Percentiles rank a stretch among this genome's conserved stretches.
Conservation (phyloP, 1,139 yeast species). For the Candida pseudoviswanathii region DNA sequence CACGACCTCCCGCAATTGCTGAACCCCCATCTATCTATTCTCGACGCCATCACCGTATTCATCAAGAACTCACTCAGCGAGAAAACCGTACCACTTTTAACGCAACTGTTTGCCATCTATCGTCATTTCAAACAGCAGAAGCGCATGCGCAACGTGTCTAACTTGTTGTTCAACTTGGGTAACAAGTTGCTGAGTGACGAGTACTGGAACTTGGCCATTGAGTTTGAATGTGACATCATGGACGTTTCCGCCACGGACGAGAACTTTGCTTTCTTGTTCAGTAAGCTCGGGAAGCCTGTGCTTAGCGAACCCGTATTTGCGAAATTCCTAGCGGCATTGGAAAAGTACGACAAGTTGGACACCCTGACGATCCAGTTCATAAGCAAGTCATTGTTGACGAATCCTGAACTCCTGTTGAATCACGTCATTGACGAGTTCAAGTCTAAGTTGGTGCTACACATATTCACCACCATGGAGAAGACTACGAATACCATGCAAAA, state of each 20-base stretch:
- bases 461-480: conserved; percentile 18
- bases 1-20: conserved; percentile 14
- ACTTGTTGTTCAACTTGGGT: conserved; percentile 25
- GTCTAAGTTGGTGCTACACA: background rate
- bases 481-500: conserved; percentile 15
- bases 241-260: conserved; percentile 14
- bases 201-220: conserved; percentile 21
- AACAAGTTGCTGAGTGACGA: conserved; percentile 11
- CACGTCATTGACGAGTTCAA: conserved; percentile 10
- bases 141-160: conserved; percentile 33
- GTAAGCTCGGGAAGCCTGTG: conserved; percentile 21
- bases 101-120: conserved; percentile 17
- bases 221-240: conserved; percentile 24
- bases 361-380: conserved; percentile 4
- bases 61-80: conserved; percentile 15
- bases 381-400: conserved; percentile 5
- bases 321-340: background rate
- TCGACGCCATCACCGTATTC: conserved; percentile 26
- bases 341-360: background rate
- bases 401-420: conserved; percentile 6
- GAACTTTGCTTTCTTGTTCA: conserved; percentile 15
- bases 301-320: background rate
- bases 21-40: conserved; percentile 21
- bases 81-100: conserved; percentile 8
- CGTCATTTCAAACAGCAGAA: conserved; percentile 25